Evolutionary conservation across 305 asterid genomes (phyloP).

Genomic region (Fraxinus albicans): DNA sequence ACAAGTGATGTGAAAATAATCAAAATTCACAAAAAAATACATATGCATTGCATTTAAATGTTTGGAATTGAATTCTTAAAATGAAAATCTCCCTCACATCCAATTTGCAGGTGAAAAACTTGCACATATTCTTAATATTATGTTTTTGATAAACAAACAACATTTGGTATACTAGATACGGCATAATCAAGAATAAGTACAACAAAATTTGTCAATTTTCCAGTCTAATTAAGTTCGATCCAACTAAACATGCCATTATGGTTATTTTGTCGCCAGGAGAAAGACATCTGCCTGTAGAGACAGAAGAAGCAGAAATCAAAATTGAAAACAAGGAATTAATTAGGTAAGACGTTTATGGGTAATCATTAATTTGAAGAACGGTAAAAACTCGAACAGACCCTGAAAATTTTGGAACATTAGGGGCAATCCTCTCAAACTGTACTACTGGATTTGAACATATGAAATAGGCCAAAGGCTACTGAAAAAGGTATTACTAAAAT

Average conservation of each 20-base stretch:
- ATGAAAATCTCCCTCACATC: neutral
- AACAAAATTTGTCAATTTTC: neutral
- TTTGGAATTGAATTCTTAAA: neutral
- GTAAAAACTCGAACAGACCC: neutral
- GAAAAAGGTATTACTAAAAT: neutral
- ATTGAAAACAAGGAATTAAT: neutral
- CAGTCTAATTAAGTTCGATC: neutral
- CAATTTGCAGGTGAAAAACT: neutral
- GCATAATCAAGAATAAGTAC: neutral
- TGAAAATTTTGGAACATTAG: neutral
- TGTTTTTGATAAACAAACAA: too few species aligned
- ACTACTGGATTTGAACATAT: neutral
- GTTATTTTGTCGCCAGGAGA: neutral
- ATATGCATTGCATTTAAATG: neutral
- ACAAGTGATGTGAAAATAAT: neutral
- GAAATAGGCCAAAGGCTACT: neutral
- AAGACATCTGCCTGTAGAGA: neutral
- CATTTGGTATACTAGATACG: neutral
- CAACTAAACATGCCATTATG: neutral
- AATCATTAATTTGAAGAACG: neutral
- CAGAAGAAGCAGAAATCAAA: neutral
- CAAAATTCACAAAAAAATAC: neutral
- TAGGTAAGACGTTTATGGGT: neutral
- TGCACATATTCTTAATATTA: neutral
- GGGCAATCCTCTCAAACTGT: neutral